These are phyloP conservation scores for Verruconis gallopava DNA, from an alignment of 2,329 filamentous ascomycete species.

Conservation along the genomic window DNA sequence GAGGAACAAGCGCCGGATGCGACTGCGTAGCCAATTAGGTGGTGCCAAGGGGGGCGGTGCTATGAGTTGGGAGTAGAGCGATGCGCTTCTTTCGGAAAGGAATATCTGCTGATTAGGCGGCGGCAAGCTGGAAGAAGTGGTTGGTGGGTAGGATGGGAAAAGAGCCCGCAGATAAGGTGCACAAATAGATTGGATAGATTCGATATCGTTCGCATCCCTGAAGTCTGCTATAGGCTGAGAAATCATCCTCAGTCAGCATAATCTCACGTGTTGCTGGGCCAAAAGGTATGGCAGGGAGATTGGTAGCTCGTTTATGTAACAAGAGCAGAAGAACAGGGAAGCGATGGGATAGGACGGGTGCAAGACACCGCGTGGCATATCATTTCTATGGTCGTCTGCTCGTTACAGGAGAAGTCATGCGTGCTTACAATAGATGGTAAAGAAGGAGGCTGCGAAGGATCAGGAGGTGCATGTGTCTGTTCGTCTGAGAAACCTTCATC, in stretches of 20 bases:
- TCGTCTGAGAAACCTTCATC: conserved; percentile 23
- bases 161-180: conserved; percentile 55
- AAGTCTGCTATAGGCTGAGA: conserved; percentile 60
- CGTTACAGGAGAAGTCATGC: conserved; percentile 9
- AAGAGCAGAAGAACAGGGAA: background rate
- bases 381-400: background rate
- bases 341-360: background rate
- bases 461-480: conserved; percentile 21
- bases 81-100: conserved; percentile 73
- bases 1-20: conserved; percentile 86
- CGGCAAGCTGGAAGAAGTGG: conserved; percentile 16
- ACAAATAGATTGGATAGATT: conserved; percentile 47
- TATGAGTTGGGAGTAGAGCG: conserved; percentile 91
- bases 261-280: no score
- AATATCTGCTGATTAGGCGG: conserved; percentile 40
- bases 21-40: conserved; percentile 93
- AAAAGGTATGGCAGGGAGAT: no score
- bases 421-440: conserved; percentile 36
- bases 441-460: conserved; percentile 18
- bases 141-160: conserved; percentile 43
- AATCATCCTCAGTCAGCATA: no score
- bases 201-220: conserved; percentile 42
- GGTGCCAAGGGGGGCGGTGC: conserved; percentile 89
- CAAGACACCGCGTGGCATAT: background rate
- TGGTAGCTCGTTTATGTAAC: no score